phyloP scores from a whole-genome alignment of 345 rosid species.

The Citrus hindsii region DNA sequence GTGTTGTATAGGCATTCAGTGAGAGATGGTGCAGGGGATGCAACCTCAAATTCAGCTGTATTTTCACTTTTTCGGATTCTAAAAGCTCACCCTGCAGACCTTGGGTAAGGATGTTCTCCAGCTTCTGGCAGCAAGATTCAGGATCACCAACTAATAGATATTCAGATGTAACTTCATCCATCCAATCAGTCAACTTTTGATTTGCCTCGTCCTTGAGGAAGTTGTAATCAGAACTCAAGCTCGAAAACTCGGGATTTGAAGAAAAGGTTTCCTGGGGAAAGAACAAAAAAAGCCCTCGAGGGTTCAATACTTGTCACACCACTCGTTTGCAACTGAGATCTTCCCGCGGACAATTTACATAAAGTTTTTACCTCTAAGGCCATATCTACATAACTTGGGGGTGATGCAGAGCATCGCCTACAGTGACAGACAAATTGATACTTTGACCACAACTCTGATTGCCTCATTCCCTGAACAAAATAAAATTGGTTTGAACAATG shows the following conservation, averaged over 20 bases:
- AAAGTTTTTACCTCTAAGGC: constrained; percentile 46
- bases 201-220: constrained; percentile 31
- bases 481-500: neutral
- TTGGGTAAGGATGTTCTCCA: constrained; percentile 47
- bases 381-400: constrained; percentile 54
- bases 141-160: constrained; percentile 54
- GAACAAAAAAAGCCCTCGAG: neutral
- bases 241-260: constrained; percentile 18
- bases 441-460: constrained; percentile 60
- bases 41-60: constrained; percentile 31
- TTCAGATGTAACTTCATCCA: constrained; percentile 48
- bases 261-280: constrained; percentile 45
- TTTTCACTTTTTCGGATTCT: constrained; percentile 14
- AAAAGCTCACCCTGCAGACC: constrained; percentile 32
- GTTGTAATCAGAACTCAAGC: constrained; percentile 18
- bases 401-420: constrained; percentile 49
- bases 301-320: constrained; percentile 1
- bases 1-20: constrained; percentile 54
- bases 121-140: constrained; percentile 55
- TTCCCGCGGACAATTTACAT: neutral
- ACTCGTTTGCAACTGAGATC: neutral
- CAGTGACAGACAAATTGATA: constrained; percentile 70
- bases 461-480: constrained; percentile 50
- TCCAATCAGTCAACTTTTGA: constrained; percentile 32
- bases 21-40: constrained; percentile 64